These are phyloP conservation scores for Helicostylum pulchrum DNA, from an alignment of 192 early-diverging fungal species.

Conservation along the genomic window DNA sequence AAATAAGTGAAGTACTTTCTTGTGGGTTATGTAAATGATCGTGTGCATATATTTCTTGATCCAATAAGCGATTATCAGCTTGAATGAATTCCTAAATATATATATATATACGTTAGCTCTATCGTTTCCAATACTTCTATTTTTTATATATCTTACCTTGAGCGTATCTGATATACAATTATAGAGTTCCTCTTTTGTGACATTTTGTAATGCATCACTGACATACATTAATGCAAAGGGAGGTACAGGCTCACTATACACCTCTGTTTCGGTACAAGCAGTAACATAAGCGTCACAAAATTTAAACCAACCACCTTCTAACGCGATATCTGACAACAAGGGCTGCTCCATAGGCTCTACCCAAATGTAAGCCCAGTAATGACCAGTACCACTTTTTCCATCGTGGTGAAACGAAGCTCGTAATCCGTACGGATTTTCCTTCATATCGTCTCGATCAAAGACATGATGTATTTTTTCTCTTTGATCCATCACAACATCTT, in stretches of 20 bases:
- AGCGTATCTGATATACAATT: conserved; percentile 5
- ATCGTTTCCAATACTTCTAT: not conserved
- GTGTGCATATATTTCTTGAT: conserved; percentile 8
- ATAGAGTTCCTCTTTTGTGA: not conserved
- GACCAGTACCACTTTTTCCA: conserved; percentile 29
- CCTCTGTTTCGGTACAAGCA: conserved; percentile 20
- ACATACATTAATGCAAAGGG: conserved; percentile 25
- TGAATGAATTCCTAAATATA: conserved; percentile 18
- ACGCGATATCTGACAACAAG: not conserved
- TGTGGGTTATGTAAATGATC: not conserved
- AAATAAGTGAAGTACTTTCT: not conserved
- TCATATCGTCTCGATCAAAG: conserved; percentile 21
- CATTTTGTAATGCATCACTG: not conserved
- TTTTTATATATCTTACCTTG: not conserved
- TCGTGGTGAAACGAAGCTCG: conserved; percentile 33
- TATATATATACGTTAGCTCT: not conserved
- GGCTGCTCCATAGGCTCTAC: conserved; percentile 8
- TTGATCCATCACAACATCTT: not conserved
- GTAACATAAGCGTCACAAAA: conserved; percentile 33
- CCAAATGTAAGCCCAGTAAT: conserved; percentile 41
- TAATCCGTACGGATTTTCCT: conserved; percentile 27
- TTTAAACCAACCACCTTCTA: conserved; percentile 24
- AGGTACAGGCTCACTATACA: conserved; percentile 5
- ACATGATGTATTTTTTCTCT: not conserved
- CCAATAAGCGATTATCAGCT: conserved; percentile 13